Conservation (phyloP, 2,329 filamentous ascomycete genomes). For the Cadophora sp. region DNA sequence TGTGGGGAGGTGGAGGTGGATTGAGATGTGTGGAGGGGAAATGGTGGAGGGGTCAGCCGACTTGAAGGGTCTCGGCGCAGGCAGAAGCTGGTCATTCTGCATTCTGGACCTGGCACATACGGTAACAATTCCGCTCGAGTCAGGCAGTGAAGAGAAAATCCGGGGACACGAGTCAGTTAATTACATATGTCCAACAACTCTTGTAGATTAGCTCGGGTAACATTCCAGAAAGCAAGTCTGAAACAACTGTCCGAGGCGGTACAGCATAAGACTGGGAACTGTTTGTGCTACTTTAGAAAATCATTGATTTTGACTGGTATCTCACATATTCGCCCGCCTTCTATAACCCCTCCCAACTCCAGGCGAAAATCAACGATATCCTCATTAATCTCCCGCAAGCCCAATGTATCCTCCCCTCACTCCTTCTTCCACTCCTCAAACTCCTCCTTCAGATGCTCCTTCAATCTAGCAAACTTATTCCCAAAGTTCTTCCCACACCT, state of each 20-base stretch:
- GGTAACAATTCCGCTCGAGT: slow-evolving; percentile 7
- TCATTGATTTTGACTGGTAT: neutral
- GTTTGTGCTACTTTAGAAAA: neutral
- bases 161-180: neutral
- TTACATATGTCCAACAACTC: too few species aligned
- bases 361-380: neutral
- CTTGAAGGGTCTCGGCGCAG: slow-evolving; percentile 1
- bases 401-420: slow-evolving; percentile 1
- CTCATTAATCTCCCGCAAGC: neutral
- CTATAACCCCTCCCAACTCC: neutral
- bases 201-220: too few species aligned
- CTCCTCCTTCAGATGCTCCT: slow-evolving; percentile 77
- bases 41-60: slow-evolving; percentile 19
- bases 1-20: neutral
- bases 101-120: neutral
- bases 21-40: too few species aligned
- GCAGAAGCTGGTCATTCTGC: neutral
- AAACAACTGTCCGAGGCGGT: neutral
- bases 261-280: neutral
- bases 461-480: slow-evolving; percentile 75
- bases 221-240: too few species aligned
- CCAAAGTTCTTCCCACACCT: slow-evolving; percentile 77
- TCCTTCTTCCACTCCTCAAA: slow-evolving; percentile 77
- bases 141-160: slow-evolving; percentile 5
- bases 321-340: neutral